phyloP scores from a whole-genome alignment of 306 rosid species.

The Alnus glutinosa region DNA sequence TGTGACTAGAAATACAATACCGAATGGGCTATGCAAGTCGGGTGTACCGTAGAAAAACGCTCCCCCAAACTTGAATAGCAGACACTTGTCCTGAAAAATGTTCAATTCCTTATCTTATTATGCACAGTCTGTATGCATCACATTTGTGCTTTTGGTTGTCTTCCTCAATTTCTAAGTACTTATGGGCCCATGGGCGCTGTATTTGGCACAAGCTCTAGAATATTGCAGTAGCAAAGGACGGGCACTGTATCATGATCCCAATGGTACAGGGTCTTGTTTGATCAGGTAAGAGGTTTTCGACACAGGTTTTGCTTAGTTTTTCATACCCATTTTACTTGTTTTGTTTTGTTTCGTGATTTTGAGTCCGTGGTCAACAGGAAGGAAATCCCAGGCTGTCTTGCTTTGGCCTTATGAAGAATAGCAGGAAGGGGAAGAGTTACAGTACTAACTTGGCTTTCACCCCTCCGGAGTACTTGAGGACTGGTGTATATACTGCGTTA shows the following conservation, averaged over 20 bases:
- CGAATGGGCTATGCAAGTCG: no score
- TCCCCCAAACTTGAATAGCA: no score
- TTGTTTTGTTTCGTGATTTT: conserved; percentile 18
- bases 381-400: conserved; percentile 94
- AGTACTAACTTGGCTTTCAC: conserved; percentile 94
- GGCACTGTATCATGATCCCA: conserved; percentile 90
- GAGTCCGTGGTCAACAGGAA: conserved; percentile 51
- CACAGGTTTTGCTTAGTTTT: conserved; percentile 4
- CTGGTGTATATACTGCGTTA: conserved; percentile 47
- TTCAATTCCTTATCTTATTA: neutral
- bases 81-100: no score
- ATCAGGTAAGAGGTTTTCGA: conserved; percentile 48
- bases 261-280: conserved; percentile 81
- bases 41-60: no score
- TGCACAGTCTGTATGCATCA: neutral
- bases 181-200: conserved; percentile 40
- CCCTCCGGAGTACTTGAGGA: conserved; percentile 90
- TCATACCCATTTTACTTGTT: neutral
- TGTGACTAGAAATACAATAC: no score
- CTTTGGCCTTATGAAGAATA: conserved; percentile 95
- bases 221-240: conserved; percentile 85
- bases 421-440: conserved; percentile 95
- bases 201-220: conserved; percentile 88
- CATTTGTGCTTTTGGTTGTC: neutral
- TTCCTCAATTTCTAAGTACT: neutral